These are phyloP conservation scores for Xerocomus tenax DNA, from an alignment of 1,284 basidiomycete genomes.

Conservation along the genomic window DNA sequence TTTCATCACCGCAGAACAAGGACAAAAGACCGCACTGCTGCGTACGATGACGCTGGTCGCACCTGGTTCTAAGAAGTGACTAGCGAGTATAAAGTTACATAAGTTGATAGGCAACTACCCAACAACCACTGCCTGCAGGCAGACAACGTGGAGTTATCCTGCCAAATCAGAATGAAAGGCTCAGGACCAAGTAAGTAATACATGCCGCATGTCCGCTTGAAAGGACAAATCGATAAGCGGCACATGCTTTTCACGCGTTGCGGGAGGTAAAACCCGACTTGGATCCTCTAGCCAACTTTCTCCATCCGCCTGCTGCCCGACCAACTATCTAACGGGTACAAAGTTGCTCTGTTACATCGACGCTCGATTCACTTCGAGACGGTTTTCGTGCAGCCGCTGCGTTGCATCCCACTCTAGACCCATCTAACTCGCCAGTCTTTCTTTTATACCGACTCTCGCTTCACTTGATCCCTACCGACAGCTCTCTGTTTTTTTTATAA, in stretches of 20 bases:
- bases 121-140: constrained; percentile 53
- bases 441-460: constrained; percentile 38
- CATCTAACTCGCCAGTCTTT: constrained; percentile 40
- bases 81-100: constrained; percentile 25
- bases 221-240: constrained; percentile 38
- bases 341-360: constrained; percentile 20
- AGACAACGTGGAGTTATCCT: constrained; percentile 48
- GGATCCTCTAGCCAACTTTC: constrained; percentile 21
- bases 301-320: constrained; percentile 17
- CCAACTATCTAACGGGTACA: constrained; percentile 23
- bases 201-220: constrained; percentile 30
- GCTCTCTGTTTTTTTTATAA: constrained; percentile 21
- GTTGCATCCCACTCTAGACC: constrained; percentile 21
- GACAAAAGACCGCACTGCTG: not conserved
- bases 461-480: constrained; percentile 15
- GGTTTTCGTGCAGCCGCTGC: constrained; percentile 25
- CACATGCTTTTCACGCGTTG: constrained; percentile 43
- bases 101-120: constrained; percentile 25
- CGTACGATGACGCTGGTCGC: not conserved
- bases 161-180: constrained; percentile 27
- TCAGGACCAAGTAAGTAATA: constrained; percentile 30
- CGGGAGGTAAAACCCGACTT: constrained; percentile 26
- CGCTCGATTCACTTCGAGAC: constrained; percentile 50
- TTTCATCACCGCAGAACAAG: not conserved
- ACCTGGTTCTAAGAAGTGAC: constrained; percentile 5